A percentile compares a stretch with the other conserved stretches of the same genome.
phyloP scores from a whole-genome alignment of 2,329 filamentous ascomycete genomes.

The Elsinoe fawcettii region DNA sequence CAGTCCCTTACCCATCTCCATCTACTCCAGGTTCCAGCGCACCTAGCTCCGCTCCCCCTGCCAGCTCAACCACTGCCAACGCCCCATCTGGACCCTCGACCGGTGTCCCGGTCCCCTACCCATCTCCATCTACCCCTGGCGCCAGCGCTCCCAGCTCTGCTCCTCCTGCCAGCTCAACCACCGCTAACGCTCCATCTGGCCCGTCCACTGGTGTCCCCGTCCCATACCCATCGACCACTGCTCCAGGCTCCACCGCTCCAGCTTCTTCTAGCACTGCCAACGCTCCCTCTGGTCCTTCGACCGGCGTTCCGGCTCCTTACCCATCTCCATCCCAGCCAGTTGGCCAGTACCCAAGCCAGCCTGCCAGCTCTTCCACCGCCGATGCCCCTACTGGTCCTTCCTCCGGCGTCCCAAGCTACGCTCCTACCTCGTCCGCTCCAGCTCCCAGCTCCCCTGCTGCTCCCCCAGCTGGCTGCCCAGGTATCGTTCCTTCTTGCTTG shows the following conservation, averaged over 20 bases:
- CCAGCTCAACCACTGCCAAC: conserved; percentile 1
- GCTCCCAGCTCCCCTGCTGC: conserved; percentile 19
- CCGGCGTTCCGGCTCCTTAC: not conserved
- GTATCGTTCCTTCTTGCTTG: conserved; percentile 75
- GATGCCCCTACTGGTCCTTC: not conserved
- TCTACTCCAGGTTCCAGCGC: conserved; percentile 7
- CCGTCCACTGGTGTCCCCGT: no score
- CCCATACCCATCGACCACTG: no score
- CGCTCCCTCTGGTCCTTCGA: not conserved
- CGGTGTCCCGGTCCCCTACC: not conserved
- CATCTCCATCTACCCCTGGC: conserved; percentile 1
- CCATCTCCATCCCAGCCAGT: not conserved
- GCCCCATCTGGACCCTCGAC: not conserved
- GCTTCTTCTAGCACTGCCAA: not conserved
- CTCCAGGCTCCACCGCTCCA: not conserved
- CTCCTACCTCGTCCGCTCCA: conserved; percentile 18
- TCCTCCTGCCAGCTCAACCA: conserved; percentile 12
- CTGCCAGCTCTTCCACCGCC: conserved; percentile 9
- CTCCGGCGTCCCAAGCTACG: conserved; percentile 20
- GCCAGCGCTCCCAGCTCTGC: conserved; percentile 4
- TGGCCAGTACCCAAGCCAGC: conserved; percentile 4
- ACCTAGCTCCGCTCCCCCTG: conserved; percentile 1
- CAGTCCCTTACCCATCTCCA: not conserved
- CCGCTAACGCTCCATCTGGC: not conserved
- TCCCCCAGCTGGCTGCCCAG: conserved; percentile 45